Base-by-base conservation (phyloP, 495 filamentous ascomycete species). In the Apodospora peruviana region DNA sequence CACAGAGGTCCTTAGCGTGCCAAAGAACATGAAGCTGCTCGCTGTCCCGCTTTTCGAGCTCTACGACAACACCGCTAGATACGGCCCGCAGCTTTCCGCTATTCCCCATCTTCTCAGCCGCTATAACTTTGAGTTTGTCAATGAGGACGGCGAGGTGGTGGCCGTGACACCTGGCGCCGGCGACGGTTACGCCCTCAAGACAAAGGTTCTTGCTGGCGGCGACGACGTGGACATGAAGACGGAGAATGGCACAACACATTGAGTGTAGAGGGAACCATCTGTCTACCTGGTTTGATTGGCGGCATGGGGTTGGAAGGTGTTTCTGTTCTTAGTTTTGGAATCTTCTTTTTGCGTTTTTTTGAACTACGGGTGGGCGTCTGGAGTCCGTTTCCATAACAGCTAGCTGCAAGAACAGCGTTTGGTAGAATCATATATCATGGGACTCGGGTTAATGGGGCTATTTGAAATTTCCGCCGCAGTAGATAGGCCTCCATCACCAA, bases 11-110 rank as follows among this genome's bases (percentile, higher is more conserved):
- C 80, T 98, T 38, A 89, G 84, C 57, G 94, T 97, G 16, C 93
- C 93, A 2, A 98, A 98, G 77, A 98, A 98, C 72, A 97, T 98
- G 93, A 98, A 98, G 66, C 80, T 98, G 5, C 82, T 98, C 20
- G 93, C 93, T 10, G 93, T 98, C 2, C 93, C 93, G 3, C 76
- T 98, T 0, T 98, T 96, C 68, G 93, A 98, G 70, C 79, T 98
- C 17, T 98, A 96, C 71, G 93, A 97, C 61, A 98, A 98, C 70
- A 95, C 88, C 1, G 86, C 84, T 2, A 75, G 93, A 50, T 98
- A 98, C 61, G 93, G 93, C 0, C 93, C 93, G 4, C 93, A 98
- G 65, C 81, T 98, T 3, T 94, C 89, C 0, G 91, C 93, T 2
- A 96, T 98, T 39, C 93, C 93, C 7, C 94, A 97, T 60, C 71